Percentiles rank a stretch among this genome's conserved stretches.
Evolutionary conservation across 2,329 filamentous ascomycete genomes (phyloP).

Genomic region (Chalara sp.): DNA sequence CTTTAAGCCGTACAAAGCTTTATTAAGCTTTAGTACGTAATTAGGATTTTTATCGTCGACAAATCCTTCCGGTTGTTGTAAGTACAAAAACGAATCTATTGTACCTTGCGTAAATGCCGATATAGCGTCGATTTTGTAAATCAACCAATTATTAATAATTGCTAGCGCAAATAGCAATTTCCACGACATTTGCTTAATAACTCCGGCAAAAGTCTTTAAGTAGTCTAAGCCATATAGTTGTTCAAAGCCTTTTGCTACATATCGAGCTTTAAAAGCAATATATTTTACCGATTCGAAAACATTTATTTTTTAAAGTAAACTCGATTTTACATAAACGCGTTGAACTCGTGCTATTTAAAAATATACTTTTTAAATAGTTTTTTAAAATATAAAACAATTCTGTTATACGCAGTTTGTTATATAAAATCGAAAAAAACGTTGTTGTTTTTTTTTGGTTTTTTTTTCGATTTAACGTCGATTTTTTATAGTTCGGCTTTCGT

Average conservation of each 20-base stretch:
- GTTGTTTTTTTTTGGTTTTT: no score
- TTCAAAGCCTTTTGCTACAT: conserved; percentile 1
- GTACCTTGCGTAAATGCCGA: neutral
- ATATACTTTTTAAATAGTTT: no score
- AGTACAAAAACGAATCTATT: neutral
- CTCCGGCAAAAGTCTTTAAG: neutral
- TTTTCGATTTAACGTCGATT: no score
- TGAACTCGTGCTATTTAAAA: no score
- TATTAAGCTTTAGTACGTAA: conserved; percentile 1
- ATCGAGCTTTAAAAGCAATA: neutral
- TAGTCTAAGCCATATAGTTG: neutral
- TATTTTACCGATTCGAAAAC: no score
- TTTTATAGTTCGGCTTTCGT: no score
- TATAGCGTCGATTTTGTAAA: neutral
- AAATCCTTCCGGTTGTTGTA: neutral
- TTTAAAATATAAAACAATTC: no score
- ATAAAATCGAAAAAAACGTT: no score
- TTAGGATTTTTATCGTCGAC: neutral
- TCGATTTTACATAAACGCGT: no score
- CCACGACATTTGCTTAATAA: neutral
- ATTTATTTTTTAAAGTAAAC: no score
- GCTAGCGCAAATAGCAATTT: neutral
- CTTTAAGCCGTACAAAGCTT: conserved; percentile 1
- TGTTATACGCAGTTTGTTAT: no score
- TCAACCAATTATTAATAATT: neutral